phyloP scores from a whole-genome alignment of 2,329 filamentous ascomycete genomes.

The Aspergillus chevalieri region DNA sequence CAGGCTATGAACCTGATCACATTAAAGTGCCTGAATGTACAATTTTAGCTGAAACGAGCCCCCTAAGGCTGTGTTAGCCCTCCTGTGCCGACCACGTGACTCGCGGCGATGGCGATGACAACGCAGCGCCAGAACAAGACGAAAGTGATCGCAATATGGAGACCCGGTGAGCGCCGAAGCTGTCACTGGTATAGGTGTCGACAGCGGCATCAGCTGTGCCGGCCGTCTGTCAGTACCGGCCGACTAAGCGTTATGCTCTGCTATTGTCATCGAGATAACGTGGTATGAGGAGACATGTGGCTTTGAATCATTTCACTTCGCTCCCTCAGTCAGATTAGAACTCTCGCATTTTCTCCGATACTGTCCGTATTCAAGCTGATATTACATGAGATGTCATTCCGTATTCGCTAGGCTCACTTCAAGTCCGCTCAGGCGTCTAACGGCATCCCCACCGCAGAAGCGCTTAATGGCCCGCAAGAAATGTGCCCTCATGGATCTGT shows the following conservation, averaged over 20 bases:
- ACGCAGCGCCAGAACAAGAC: not conserved
- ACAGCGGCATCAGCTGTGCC: not conserved
- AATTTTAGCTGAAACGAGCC: not conserved
- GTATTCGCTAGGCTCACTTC: not conserved
- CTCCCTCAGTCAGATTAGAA: not conserved
- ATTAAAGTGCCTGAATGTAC: too few species aligned
- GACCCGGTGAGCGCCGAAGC: not conserved
- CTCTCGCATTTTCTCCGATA: not conserved
- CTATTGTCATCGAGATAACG: not conserved
- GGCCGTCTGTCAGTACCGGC: not conserved
- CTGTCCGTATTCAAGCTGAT: not conserved
- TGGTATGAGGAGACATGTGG: too few species aligned
- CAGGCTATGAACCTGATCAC: constrained; percentile 15
- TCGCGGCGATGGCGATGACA: not conserved
- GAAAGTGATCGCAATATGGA: not conserved
- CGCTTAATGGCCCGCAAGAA: constrained; percentile 10
- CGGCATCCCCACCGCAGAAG: constrained; percentile 5
- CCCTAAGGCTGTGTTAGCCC: not conserved
- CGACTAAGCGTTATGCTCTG: not conserved
- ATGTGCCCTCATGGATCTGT: not conserved
- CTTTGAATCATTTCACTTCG: too few species aligned
- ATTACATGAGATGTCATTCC: not conserved
- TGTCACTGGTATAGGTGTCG: not conserved
- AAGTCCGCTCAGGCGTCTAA: not conserved
- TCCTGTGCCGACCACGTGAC: not conserved